phyloP scores from a whole-genome alignment of 805 yeast genomes.

The Barnettozyma sp. region DNA sequence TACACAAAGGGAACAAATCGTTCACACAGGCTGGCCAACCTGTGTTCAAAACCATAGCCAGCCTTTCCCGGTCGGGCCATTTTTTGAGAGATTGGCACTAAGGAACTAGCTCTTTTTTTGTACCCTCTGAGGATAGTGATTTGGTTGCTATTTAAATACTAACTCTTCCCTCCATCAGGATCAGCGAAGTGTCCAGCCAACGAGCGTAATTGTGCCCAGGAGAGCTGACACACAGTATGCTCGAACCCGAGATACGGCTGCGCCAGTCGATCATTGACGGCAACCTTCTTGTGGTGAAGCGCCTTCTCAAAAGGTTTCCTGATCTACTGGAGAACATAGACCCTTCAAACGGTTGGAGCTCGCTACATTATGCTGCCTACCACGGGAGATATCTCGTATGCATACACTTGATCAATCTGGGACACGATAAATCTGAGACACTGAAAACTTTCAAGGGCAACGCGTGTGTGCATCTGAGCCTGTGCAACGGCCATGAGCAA shows the following conservation, averaged over 20 bases:
- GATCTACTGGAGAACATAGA: slow-evolving; percentile 63
- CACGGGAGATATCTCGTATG: slow-evolving; percentile 67
- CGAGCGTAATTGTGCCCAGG: background rate
- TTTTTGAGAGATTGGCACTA: no score
- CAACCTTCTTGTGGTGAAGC: slow-evolving; percentile 52
- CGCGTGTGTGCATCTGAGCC: slow-evolving; percentile 67
- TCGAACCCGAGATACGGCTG: slow-evolving; percentile 58
- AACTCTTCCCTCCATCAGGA: no score
- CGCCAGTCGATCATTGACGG: slow-evolving; percentile 61
- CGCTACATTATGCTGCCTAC: slow-evolving; percentile 73
- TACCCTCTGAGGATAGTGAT: no score
- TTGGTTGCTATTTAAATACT: no score
- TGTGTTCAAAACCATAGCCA: no score
- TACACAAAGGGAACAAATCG: no score
- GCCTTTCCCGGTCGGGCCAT: no score
- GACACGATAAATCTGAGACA: slow-evolving; percentile 47
- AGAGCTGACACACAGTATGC: slow-evolving; percentile 29
- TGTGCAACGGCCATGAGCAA: slow-evolving; percentile 57
- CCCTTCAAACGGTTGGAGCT: slow-evolving; percentile 72
- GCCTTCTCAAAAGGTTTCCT: slow-evolving; percentile 63
- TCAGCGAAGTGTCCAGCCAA: background rate
- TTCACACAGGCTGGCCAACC: no score
- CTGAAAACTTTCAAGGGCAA: slow-evolving; percentile 47
- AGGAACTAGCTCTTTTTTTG: no score
- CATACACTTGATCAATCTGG: slow-evolving; percentile 46